Percentiles rank a stretch among this genome's conserved stretches.
Conservation (phyloP, 495 filamentous ascomycete genomes). For the Penicillium crystallinum region DNA sequence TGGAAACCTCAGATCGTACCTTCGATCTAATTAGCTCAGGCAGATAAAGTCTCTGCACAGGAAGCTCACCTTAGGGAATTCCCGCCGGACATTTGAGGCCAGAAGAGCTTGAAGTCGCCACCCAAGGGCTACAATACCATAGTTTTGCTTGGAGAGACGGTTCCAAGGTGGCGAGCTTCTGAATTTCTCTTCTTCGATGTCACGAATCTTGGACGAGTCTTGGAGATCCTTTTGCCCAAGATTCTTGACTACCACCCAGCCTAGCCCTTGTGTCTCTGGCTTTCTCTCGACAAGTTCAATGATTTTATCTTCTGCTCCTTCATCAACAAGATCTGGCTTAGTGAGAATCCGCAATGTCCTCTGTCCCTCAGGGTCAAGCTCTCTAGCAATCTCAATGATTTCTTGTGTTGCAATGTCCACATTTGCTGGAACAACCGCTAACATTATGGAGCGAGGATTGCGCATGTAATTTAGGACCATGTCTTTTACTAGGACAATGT, state of each 20-base stretch:
- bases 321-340: conserved; percentile 56
- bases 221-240: conserved; percentile 37
- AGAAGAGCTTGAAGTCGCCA: conserved; percentile 26
- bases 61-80: conserved; percentile 43
- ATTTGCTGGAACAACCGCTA: conserved; percentile 58
- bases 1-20: conserved; percentile 43
- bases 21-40: neutral
- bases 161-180: conserved; percentile 35
- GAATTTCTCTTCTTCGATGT: conserved; percentile 22
- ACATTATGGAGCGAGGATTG: conserved; percentile 50
- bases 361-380: conserved; percentile 42
- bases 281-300: conserved; percentile 45
- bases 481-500: conserved; percentile 44
- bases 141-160: conserved; percentile 35
- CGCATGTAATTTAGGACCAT: conserved; percentile 54
- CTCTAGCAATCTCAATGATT: conserved; percentile 49
- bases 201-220: too few species aligned
- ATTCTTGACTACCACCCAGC: conserved; percentile 55
- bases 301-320: conserved; percentile 36
- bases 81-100: conserved; percentile 39
- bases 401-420: conserved; percentile 60
- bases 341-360: conserved; percentile 57
- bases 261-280: conserved; percentile 36
- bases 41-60: neutral
- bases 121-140: conserved; percentile 47